Conservation (phyloP, 352 stramenopile genomes). For the Halophytophthora batemanensis region DNA sequence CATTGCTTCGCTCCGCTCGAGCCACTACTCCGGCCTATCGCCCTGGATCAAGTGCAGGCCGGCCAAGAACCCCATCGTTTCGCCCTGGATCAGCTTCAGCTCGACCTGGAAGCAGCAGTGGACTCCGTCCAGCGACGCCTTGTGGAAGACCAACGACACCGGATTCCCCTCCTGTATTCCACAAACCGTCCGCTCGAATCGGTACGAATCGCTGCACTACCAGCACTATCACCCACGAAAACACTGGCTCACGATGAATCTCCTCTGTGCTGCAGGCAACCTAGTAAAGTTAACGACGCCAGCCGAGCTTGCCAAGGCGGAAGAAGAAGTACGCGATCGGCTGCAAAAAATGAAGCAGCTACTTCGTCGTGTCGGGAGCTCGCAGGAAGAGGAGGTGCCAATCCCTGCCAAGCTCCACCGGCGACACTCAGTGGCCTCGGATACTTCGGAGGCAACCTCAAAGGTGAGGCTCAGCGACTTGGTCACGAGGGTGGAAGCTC, state of each 20-base stretch:
- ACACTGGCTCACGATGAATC: neutral
- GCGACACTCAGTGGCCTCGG: slow-evolving; percentile 3
- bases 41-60: slow-evolving; percentile 8
- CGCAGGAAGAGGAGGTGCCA: neutral
- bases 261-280: slow-evolving; percentile 21
- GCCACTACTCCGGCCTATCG: slow-evolving; percentile 36
- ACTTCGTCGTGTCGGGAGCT: slow-evolving; percentile 34
- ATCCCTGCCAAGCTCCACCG: slow-evolving; percentile 6
- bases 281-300: slow-evolving; percentile 44
- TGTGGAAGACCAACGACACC: slow-evolving; percentile 33
- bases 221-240: neutral
- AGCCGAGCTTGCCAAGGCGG: slow-evolving; percentile 44
- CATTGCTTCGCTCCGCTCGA: slow-evolving; percentile 24
- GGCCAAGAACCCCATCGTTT: slow-evolving; percentile 4
- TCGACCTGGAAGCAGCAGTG: slow-evolving; percentile 29
- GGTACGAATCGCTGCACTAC: slow-evolving; percentile 16
- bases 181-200: slow-evolving; percentile 43
- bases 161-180: slow-evolving; percentile 40
- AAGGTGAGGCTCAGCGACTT: slow-evolving; percentile 3
- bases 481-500: slow-evolving; percentile 3
- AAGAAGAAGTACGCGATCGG: slow-evolving; percentile 46
- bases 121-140: slow-evolving; percentile 23
- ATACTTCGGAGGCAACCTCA: slow-evolving; percentile 7
- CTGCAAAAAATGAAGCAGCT: slow-evolving; percentile 61
- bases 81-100: neutral